These are phyloP conservation scores for Xanthoconium purpureum DNA, from an alignment of 768 basidiomycete genomes.

Conservation along the genomic window DNA sequence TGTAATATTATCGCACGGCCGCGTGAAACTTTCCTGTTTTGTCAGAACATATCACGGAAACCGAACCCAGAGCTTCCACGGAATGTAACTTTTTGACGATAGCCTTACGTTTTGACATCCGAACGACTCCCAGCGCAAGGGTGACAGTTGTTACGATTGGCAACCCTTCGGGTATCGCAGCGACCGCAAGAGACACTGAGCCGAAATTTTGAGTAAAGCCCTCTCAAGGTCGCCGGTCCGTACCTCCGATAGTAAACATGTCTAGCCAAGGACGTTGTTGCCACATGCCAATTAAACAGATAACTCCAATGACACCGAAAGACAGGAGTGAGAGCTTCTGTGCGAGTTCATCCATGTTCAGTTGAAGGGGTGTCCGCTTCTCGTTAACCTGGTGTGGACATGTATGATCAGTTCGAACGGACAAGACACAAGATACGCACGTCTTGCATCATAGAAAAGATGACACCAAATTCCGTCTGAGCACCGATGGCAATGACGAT, in stretches of 20 bases:
- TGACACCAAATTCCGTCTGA: constrained; percentile 91
- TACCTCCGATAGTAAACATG: constrained; percentile 99
- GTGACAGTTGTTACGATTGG: constrained; percentile 98
- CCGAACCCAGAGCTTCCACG: constrained; percentile 89
- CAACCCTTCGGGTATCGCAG: constrained; percentile 94
- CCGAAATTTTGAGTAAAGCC: constrained; percentile 12
- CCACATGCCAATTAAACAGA: constrained; percentile 84
- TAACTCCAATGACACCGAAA: constrained; percentile 92
- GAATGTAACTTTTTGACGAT: constrained; percentile 97
- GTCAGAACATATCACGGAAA: constrained; percentile 97
- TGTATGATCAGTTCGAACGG: neutral
- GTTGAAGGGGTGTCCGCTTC: constrained; percentile 86
- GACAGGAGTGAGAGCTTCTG: constrained; percentile 87
- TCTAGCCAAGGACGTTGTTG: constrained; percentile 90
- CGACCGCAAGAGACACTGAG: constrained; percentile 93
- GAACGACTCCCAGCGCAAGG: constrained; percentile 86
- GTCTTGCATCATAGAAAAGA: constrained; percentile 98
- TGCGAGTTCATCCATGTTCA: constrained; percentile 95
- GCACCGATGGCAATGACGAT: constrained; percentile 84
- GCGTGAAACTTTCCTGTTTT: constrained; percentile 68
- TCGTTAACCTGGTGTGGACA: constrained; percentile 58
- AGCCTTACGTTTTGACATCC: constrained; percentile 93
- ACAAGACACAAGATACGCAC: constrained; percentile 39
- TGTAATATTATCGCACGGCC: neutral
- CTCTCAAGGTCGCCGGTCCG: constrained; percentile 18